phyloP scores from a whole-genome alignment of 768 basidiomycete species.

The Macrolepiota fuliginosa region DNA sequence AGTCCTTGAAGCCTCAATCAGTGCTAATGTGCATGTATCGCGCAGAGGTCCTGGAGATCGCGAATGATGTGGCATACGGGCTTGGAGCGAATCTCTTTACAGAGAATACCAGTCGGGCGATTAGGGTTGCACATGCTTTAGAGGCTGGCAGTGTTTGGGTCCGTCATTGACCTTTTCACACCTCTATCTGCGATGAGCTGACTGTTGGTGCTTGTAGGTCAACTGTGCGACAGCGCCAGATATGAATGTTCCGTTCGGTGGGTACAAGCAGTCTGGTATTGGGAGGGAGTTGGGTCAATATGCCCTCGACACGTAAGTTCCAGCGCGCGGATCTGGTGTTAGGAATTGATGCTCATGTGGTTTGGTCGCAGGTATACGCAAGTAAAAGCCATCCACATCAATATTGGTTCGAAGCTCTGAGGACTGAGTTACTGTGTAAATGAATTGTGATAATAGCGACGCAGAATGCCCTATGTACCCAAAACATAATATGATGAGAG shows the following conservation, averaged over 20 bases:
- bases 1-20: too few relatives aligned
- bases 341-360: too few relatives aligned
- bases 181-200: too few relatives aligned
- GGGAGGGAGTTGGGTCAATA: conserved; percentile 71
- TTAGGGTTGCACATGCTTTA: conserved; percentile 61
- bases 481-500: too few relatives aligned
- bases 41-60: conserved; percentile 49
- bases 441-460: too few relatives aligned
- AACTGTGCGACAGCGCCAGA: conserved; percentile 24
- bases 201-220: too few relatives aligned
- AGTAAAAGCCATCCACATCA: too few relatives aligned
- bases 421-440: too few relatives aligned
- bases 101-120: conserved; percentile 61
- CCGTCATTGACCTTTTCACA: conserved; percentile 12
- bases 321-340: too few relatives aligned
- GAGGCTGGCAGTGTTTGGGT: conserved; percentile 69
- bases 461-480: too few relatives aligned
- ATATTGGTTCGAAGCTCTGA: too few relatives aligned
- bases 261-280: conserved; percentile 72
- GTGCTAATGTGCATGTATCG: not conserved
- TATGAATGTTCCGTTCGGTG: conserved; percentile 61
- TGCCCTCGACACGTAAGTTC: conserved; percentile 44
- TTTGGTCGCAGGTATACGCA: too few relatives aligned
- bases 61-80: conserved; percentile 80
- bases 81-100: conserved; percentile 79